Evolutionary conservation across 352 stramenopile genomes (phyloP).

Genomic region (Bremia lactucae): DNA sequence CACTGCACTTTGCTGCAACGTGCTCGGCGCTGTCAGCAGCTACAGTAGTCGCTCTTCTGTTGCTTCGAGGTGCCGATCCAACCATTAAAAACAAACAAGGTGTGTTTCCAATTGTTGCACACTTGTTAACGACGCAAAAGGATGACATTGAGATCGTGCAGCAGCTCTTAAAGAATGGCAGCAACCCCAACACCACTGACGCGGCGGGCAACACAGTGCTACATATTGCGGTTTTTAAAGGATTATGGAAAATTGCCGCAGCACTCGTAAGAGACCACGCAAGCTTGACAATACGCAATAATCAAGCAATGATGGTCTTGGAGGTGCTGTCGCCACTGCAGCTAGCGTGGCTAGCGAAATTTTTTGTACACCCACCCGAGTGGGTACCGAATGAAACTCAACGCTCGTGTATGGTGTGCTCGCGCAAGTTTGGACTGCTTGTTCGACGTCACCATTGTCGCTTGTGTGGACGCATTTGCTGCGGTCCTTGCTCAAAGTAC

Average conservation of each 20-base stretch:
- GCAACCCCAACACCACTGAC: constrained; percentile 67
- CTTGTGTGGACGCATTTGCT: constrained; percentile 76
- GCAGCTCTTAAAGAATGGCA: constrained; percentile 64
- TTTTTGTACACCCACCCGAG: constrained; percentile 56
- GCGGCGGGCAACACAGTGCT: constrained; percentile 62
- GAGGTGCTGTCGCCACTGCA: constrained; percentile 62
- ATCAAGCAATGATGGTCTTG: constrained; percentile 57
- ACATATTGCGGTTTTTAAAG: constrained; percentile 67
- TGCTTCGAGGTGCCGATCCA: constrained; percentile 43
- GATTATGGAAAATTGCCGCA: constrained; percentile 63
- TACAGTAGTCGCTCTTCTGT: constrained; percentile 48
- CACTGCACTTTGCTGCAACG: constrained; percentile 71
- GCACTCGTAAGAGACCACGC: constrained; percentile 52
- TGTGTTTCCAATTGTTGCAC: constrained; percentile 69
- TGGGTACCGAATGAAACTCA: constrained; percentile 60
- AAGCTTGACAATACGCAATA: constrained; percentile 68
- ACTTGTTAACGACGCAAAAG: constrained; percentile 57
- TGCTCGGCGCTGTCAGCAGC: constrained; percentile 34
- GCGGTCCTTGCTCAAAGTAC: constrained; percentile 65
- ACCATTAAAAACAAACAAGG: constrained; percentile 61
- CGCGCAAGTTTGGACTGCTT: constrained; percentile 51
- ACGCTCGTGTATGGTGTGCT: constrained; percentile 66
- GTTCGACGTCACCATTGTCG: constrained; percentile 74
- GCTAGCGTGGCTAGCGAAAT: constrained; percentile 70
- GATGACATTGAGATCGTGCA: constrained; percentile 62